Evolutionary conservation across 208 protist species (phyloP), one percentile per base, ranked within the genome.

Genomic region (Wallacemonas sp.): DNA sequence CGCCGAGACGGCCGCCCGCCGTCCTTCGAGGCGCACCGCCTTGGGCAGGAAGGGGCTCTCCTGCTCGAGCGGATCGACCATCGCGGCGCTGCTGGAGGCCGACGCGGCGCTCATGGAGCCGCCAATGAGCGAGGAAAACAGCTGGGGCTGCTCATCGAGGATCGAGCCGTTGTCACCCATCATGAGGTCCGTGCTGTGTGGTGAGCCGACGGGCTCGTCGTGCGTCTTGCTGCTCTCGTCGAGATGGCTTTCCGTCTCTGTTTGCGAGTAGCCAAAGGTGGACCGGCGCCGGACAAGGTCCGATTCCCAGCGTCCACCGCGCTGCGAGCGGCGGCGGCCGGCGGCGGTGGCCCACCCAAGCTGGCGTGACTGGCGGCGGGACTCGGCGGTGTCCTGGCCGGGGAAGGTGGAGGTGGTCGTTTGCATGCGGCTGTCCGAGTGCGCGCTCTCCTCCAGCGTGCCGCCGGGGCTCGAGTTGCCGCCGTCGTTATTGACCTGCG

Each of bases 1-100:
- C 18, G 88, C 85, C 11, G 82, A 90, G 16, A 94, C 80, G 12
- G 85, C 88, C 0, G 79, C 75, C 26, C 88, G 88, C 1, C 88
- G 70, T 3, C 83, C 78, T 39, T 80, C 79, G 8, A 68, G 52
- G 2, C 57, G 65, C 28, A 76, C 65, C 16, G 31, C 64, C 1
- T 42, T 59, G 5, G 81, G 74, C 23, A 81, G 54, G 1, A 38
- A 0, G 18, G 75, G 65, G 26, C 44, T 49, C 31, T 70, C 75
- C 39, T 26, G 18, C 39, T 70, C 32, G 20, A 72, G 70, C 10
- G 76, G 70, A 29, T 77, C 67, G 20, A 33, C 16, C 70, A 59
- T 29, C 1, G 63, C 42, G 28, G 61, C 42, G 22, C 57, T 64
- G 41, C 57, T 50, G 20, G 57, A 23, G 4, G 57, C 18, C 32